phyloP scores from a whole-genome alignment of 768 basidiomycete species.

The Naganishia randhawae region DNA sequence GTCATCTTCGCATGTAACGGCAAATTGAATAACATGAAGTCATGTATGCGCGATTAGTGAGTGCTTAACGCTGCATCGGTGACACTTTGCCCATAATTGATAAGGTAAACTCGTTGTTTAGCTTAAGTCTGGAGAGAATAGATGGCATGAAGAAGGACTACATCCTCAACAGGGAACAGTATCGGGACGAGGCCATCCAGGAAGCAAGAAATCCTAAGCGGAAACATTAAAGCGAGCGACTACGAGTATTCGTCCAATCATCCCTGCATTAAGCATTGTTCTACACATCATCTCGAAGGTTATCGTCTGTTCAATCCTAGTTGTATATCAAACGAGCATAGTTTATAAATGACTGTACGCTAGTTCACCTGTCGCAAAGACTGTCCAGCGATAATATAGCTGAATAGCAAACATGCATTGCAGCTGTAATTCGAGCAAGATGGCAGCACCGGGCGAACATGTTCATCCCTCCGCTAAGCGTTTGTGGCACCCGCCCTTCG shows the following conservation, averaged over 20 bases:
- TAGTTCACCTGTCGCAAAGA: neutral
- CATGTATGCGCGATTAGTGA: conserved; percentile 27
- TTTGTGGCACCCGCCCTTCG: neutral
- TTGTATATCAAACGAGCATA: neutral
- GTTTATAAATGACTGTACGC: neutral
- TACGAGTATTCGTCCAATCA: neutral
- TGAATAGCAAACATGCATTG: neutral
- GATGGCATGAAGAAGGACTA: conserved; percentile 26
- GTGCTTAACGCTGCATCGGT: neutral
- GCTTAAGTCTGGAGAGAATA: conserved; percentile 24
- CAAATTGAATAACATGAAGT: conserved; percentile 18
- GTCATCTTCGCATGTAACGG: conserved; percentile 23
- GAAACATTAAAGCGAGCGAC: conserved; percentile 10
- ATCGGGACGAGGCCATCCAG: conserved; percentile 13
- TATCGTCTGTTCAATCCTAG: neutral
- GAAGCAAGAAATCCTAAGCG: conserved; percentile 19
- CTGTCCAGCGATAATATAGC: neutral
- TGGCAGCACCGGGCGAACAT: neutral
- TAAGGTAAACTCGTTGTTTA: neutral
- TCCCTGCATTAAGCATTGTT: neutral
- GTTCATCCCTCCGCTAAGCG: neutral
- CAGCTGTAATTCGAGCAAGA: neutral
- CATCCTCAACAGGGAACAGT: conserved; percentile 19
- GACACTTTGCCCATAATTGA: neutral
- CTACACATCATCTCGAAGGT: neutral